Evolutionary conservation across 1,284 basidiomycete genomes (phyloP).

Genomic region (Xerocomus nothofagi): DNA sequence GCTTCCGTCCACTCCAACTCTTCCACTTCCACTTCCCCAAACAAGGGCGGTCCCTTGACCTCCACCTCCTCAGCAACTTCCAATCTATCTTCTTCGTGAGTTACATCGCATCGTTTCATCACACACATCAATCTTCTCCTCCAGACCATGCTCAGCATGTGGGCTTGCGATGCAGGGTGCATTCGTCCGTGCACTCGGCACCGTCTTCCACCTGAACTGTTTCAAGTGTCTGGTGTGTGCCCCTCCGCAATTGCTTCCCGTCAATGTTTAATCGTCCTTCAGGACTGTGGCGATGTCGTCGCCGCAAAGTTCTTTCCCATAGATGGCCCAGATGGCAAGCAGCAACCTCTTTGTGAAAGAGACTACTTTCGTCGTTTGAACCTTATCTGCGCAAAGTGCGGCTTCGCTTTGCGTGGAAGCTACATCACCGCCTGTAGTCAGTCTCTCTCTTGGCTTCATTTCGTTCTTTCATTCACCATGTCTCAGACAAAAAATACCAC

Average conservation of each 20-base stretch:
- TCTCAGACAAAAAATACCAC: conserved; percentile 94
- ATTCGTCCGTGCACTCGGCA: conserved; percentile 93
- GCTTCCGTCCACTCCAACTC: conserved; percentile 50
- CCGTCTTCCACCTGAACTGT: conserved; percentile 94
- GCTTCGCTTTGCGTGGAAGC: conserved; percentile 90
- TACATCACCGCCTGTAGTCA: conserved; percentile 99
- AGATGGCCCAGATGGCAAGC: conserved; percentile 81
- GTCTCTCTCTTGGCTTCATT: conserved; percentile 39
- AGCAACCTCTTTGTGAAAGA: conserved; percentile 93
- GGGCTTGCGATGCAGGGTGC: conserved; percentile 86
- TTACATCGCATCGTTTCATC: conserved; percentile 23
- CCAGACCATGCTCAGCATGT: conserved; percentile 70
- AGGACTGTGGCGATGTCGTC: conserved; percentile 97
- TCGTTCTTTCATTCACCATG: conserved; percentile 15
- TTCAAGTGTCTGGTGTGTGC: conserved; percentile 90
- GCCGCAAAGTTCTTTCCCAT: conserved; percentile 99
- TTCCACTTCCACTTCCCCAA: conserved; percentile 43
- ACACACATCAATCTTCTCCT: conserved; percentile 11
- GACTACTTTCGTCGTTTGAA: conserved; percentile 97
- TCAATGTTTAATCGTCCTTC: conserved; percentile 14
- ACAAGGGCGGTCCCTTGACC: conserved; percentile 45
- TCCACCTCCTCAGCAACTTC: conserved; percentile 45
- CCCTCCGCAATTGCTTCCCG: conserved; percentile 1
- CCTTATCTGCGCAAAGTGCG: conserved; percentile 96
- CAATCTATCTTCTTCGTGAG: conserved; percentile 47